phyloP scores from a whole-genome alignment of 2,329 filamentous ascomycete genomes.

The Camptophora hylomeconis region DNA sequence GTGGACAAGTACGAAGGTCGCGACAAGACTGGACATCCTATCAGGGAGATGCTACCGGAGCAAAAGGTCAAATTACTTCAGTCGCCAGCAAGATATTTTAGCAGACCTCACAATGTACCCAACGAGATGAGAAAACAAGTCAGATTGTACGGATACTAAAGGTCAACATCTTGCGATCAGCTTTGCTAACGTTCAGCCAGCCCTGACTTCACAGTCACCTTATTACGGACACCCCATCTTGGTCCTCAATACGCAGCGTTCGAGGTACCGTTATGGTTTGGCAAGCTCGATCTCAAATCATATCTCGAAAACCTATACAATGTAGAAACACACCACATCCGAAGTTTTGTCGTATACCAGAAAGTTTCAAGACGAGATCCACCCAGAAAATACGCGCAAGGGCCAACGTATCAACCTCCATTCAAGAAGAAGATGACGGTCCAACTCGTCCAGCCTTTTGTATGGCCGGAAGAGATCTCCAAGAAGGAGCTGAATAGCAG shows the following conservation, averaged over 20 bases:
- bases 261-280: constrained; percentile 79
- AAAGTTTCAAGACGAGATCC: constrained; percentile 37
- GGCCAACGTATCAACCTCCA: constrained; percentile 55
- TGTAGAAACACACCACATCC: constrained; percentile 58
- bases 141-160: constrained; percentile 35
- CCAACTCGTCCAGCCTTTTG: constrained; percentile 75
- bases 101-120: constrained; percentile 17
- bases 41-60: constrained; percentile 4
- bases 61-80: constrained; percentile 7
- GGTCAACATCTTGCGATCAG: too few species aligned
- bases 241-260: constrained; percentile 78
- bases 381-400: constrained; percentile 26
- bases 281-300: constrained; percentile 91
- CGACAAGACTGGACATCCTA: constrained; percentile 3
- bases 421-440: constrained; percentile 88
- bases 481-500: constrained; percentile 36
- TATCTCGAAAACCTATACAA: constrained; percentile 82
- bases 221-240: constrained; percentile 59
- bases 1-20: constrained; percentile 9
- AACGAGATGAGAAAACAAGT: constrained; percentile 27
- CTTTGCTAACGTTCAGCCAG: background rate
- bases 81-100: constrained; percentile 13
- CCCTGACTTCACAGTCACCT: constrained; percentile 66
- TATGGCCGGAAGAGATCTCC: constrained; percentile 64
- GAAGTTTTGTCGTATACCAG: constrained; percentile 65